These are phyloP conservation scores for Cutaneotrichosporon cavernicola DNA, from an alignment of 1,284 basidiomycete species.

Conservation along the genomic window DNA sequence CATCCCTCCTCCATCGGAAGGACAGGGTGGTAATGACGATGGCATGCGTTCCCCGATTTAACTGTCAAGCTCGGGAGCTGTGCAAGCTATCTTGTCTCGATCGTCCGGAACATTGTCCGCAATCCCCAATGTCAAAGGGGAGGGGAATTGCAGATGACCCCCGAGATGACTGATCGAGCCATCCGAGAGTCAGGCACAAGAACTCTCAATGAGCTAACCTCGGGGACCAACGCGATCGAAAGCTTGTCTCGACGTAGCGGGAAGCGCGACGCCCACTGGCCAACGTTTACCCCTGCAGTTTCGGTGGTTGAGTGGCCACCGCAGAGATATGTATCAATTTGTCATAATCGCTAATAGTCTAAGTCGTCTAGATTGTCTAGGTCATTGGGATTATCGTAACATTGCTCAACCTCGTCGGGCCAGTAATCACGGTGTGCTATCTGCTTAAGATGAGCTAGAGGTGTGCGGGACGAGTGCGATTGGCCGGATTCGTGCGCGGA, in stretches of 20 bases:
- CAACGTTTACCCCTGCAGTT: neutral
- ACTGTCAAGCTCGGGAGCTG: neutral
- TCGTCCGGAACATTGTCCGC: neutral
- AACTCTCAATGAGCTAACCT: neutral
- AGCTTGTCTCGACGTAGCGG: neutral
- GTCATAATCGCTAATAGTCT: neutral
- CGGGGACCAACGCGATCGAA: neutral
- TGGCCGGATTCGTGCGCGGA: no score
- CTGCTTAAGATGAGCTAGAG: no score
- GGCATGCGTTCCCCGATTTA: neutral
- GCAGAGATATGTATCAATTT: neutral
- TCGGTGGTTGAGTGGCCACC: constrained; percentile 2
- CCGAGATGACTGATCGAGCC: neutral
- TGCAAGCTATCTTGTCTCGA: constrained; percentile 1
- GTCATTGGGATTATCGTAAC: neutral
- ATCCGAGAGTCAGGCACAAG: neutral
- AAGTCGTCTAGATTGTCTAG: neutral
- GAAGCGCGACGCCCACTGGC: neutral
- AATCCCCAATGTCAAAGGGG: no score
- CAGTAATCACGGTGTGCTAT: neutral
- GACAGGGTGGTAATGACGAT: neutral
- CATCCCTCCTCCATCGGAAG: no score
- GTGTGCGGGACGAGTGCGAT: no score
- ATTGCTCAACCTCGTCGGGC: neutral
- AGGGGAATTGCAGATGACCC: neutral